A percentile compares a stretch with the other conserved stretches of the same genome.
phyloP scores from a whole-genome alignment of 192 early-diverging fungal genomes.

The Dissophora ornata region DNA sequence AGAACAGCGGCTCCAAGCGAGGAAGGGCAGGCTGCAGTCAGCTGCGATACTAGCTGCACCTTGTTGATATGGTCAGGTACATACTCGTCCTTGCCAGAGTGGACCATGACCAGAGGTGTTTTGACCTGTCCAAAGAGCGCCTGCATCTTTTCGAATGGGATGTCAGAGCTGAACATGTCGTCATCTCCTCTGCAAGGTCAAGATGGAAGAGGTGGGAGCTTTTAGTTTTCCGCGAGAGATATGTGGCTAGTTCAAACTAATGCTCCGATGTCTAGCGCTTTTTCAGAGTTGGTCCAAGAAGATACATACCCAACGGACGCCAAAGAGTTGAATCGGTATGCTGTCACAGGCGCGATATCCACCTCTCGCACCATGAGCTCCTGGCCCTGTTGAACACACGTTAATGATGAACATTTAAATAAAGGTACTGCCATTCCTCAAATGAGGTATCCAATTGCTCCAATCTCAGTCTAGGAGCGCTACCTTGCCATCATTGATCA shows the following conservation, averaged over 20 bases:
- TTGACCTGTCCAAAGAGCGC: constrained; percentile 34
- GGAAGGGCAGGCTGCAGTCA: constrained; percentile 14
- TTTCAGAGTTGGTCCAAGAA: background rate
- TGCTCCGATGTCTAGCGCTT: no score
- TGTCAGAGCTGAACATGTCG: constrained; percentile 56
- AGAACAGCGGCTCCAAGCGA: constrained; percentile 19
- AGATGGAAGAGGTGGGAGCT: background rate
- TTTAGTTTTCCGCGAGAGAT: no score
- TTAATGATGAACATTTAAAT: no score
- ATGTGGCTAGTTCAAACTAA: no score
- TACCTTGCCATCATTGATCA: constrained; percentile 50
- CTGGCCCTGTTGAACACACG: constrained; percentile 16
- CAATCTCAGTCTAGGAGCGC: background rate
- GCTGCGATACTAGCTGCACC: constrained; percentile 8
- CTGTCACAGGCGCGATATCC: constrained; percentile 50
- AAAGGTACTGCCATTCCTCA: no score
- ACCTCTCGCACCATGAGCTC: constrained; percentile 54
- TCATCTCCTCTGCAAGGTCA: constrained; percentile 38
- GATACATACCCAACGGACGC: constrained; percentile 42
- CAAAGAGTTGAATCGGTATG: constrained; percentile 53
- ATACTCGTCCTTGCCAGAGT: constrained; percentile 50
- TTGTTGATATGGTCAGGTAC: constrained; percentile 43
- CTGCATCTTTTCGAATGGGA: constrained; percentile 26
- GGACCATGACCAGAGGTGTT: constrained; percentile 26
- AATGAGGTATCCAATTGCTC: background rate